phyloP scores from a whole-genome alignment of 768 basidiomycete species.

The Mycena amicta region DNA sequence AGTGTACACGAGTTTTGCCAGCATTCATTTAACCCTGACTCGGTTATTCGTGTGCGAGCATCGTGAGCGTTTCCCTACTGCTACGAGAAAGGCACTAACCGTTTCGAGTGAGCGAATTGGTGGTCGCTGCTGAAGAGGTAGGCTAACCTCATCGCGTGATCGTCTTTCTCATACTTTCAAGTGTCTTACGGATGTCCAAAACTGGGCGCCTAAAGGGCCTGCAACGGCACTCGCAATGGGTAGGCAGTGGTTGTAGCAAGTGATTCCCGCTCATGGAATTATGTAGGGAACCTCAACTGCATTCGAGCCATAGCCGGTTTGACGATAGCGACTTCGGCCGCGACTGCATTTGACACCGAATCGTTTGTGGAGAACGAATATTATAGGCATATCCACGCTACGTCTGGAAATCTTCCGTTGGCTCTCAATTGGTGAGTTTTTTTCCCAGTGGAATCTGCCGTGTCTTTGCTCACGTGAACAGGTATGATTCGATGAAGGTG shows the following conservation, averaged over 20 bases:
- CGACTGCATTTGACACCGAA: constrained; percentile 62
- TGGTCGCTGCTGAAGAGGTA: constrained; percentile 65
- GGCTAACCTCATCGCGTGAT: constrained; percentile 6
- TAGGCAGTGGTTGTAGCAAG: too few relatives aligned
- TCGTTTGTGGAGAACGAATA: constrained; percentile 60
- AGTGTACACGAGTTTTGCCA: constrained; percentile 63
- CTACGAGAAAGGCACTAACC: background rate
- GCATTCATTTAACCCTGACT: constrained; percentile 54
- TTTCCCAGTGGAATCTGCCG: background rate
- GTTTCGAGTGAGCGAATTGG: constrained; percentile 58
- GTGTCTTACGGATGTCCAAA: constrained; percentile 57
- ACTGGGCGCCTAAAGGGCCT: constrained; percentile 60
- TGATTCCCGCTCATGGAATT: too few relatives aligned
- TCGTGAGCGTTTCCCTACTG: constrained; percentile 41
- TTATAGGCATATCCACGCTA: constrained; percentile 42
- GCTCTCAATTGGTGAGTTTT: constrained; percentile 59
- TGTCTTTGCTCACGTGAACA: constrained; percentile 22
- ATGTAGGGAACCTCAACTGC: constrained; percentile 61
- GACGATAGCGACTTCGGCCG: constrained; percentile 49
- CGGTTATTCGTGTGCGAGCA: constrained; percentile 65
- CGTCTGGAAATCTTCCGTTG: constrained; percentile 52
- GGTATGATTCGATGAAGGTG: constrained; percentile 72
- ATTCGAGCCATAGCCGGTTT: constrained; percentile 67
- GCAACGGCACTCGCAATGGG: constrained; percentile 56
- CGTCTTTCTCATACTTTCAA: constrained; percentile 25